These are phyloP conservation scores for Aristolochia fimbriata DNA, from an alignment of 164 flowering plant genomes.

Conservation along the genomic window DNA sequence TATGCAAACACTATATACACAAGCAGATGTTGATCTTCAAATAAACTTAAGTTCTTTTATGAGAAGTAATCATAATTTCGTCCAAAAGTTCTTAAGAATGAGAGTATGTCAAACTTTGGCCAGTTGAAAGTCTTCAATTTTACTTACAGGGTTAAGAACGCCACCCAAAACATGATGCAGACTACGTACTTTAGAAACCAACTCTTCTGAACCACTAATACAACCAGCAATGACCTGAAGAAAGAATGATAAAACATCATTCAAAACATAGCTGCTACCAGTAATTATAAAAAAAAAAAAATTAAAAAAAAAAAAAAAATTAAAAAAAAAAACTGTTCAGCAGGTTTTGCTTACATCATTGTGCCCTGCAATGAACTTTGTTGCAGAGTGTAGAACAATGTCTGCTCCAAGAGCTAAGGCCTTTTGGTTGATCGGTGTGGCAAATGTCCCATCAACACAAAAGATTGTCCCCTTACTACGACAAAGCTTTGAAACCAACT, in stretches of 20 bases:
- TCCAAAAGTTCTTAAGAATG: no score
- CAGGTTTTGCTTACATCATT: constrained; percentile 53
- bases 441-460: constrained; percentile 88
- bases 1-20: no score
- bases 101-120: no score
- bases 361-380: constrained; percentile 87
- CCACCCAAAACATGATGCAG: constrained; percentile 93
- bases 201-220: constrained; percentile 67
- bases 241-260: not conserved
- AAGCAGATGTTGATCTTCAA: no score
- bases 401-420: constrained; percentile 95
- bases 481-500: constrained; percentile 83
- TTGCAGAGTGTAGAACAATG: constrained; percentile 81
- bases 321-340: not conserved
- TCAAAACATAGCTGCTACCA: not conserved
- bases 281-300: no score
- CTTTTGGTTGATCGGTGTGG: constrained; percentile 95
- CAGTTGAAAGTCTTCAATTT: not conserved
- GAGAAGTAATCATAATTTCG: no score
- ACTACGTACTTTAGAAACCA: constrained; percentile 53
- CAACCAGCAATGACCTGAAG: constrained; percentile 87
- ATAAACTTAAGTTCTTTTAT: no score
- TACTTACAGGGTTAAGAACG: constrained; percentile 75
- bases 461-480: constrained; percentile 80
- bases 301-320: no score